Conservation (phyloP, 371 early-diverging fungal genomes). For the Mortierella sp. region DNA sequence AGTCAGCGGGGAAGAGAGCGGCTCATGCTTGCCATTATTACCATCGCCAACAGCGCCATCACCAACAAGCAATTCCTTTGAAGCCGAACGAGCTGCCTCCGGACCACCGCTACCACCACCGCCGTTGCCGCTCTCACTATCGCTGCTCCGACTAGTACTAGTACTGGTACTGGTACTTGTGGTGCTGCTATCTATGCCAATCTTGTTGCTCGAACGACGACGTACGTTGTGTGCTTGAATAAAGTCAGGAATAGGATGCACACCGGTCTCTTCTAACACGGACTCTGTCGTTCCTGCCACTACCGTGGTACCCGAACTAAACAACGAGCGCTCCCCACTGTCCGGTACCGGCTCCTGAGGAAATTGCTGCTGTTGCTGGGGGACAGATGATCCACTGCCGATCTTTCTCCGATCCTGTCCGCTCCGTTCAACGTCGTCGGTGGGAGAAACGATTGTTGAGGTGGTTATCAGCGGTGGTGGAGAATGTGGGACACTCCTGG, state of each 20-base stretch:
- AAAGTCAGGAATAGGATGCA: background rate
- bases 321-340: background rate
- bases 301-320: background rate
- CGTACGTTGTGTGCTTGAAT: background rate
- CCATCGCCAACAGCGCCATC: no score
- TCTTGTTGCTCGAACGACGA: constrained; percentile 22
- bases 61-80: background rate
- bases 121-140: background rate
- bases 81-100: background rate
- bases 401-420: background rate
- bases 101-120: background rate
- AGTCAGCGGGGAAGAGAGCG: background rate
- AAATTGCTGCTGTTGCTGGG: background rate
- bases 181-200: background rate
- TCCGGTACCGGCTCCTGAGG: background rate
- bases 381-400: background rate
- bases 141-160: constrained; percentile 4
- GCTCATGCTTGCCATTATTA: background rate
- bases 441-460: background rate
- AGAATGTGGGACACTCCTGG: constrained; percentile 4
- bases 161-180: background rate
- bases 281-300: background rate
- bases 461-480: background rate
- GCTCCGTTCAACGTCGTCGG: background rate
- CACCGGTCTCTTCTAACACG: background rate